A percentile compares a stretch with the other conserved stretches of the same genome.
Evolutionary conservation across 441 rosid genomes (phyloP).

Genomic region (Hura crepitans): DNA sequence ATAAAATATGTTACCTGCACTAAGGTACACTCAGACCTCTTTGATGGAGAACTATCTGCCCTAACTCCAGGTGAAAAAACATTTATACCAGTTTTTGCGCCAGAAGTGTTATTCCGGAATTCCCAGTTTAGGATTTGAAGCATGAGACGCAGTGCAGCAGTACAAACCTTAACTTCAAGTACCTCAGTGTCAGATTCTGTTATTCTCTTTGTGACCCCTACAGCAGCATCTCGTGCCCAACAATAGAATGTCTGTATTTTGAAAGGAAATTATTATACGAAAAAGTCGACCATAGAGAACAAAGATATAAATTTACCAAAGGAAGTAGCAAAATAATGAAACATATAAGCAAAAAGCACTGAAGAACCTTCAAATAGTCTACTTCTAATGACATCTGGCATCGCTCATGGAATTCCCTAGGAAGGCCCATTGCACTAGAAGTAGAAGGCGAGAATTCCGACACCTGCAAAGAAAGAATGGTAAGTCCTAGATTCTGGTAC

Average conservation of each 20-base stretch:
- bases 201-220: slow-evolving; percentile 64
- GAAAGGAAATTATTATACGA: slow-evolving; percentile 21
- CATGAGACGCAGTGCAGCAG: slow-evolving; percentile 77
- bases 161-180: slow-evolving; percentile 87
- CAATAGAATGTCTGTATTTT: slow-evolving; percentile 67
- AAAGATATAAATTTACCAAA: slow-evolving; percentile 19
- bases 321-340: background rate
- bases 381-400: slow-evolving; percentile 80
- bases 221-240: slow-evolving; percentile 87
- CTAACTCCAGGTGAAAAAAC: slow-evolving; percentile 57
- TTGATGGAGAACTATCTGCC: slow-evolving; percentile 44
- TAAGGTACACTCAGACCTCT: slow-evolving; percentile 63
- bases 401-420: slow-evolving; percentile 91
- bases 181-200: slow-evolving; percentile 55
- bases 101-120: slow-evolving; percentile 47
- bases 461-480: slow-evolving; percentile 46
- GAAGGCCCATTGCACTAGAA: slow-evolving; percentile 94
- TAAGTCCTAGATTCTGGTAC: background rate
- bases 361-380: slow-evolving; percentile 70
- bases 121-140: slow-evolving; percentile 96
- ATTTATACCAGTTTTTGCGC: slow-evolving; percentile 44
- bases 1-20: slow-evolving; percentile 67
- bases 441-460: slow-evolving; percentile 97
- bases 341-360: slow-evolving; percentile 13
- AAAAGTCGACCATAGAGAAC: slow-evolving; percentile 19